These are phyloP conservation scores for Elsinoe ampelina DNA, from an alignment of 2,329 filamentous ascomycete genomes.

Conservation along the genomic window DNA sequence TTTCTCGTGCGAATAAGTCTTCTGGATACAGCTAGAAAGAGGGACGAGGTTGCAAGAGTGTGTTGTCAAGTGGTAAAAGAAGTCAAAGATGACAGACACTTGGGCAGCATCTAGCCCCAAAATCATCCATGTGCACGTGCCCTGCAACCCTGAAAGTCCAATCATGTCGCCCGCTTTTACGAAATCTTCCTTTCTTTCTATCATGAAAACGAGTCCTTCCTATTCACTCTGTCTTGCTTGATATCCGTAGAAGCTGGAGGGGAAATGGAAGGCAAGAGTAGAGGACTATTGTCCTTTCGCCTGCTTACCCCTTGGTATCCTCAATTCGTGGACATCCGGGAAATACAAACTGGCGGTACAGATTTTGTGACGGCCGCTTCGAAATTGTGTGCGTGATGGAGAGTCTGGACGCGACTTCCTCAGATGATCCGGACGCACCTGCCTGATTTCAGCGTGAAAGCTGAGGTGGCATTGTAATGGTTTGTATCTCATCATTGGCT, in stretches of 20 bases:
- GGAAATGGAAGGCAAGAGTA: conserved; percentile 18
- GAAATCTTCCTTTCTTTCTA: conserved; percentile 12
- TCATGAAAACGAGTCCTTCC: conserved; percentile 17
- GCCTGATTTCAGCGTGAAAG: neutral
- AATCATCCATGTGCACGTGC: neutral
- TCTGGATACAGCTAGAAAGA: neutral
- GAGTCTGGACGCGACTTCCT: neutral
- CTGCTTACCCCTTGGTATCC: conserved; percentile 19
- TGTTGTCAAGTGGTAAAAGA: neutral
- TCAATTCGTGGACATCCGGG: conserved; percentile 16
- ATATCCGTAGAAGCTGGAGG: conserved; percentile 16
- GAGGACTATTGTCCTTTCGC: conserved; percentile 12
- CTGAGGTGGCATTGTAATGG: neutral
- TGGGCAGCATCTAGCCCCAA: neutral
- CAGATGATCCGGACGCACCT: neutral
- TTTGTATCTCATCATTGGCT: neutral
- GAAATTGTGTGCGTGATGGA: neutral
- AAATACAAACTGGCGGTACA: conserved; percentile 18
- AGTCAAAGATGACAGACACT: neutral
- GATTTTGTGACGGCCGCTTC: neutral
- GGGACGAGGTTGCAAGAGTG: neutral
- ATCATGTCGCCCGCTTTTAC: conserved; percentile 6
- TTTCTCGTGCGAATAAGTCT: neutral
- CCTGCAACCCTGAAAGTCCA: neutral
- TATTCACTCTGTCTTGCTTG: conserved; percentile 17